Evolutionary conservation across 2,329 filamentous ascomycete genomes (phyloP).

Genomic region (Xylogone sp.): DNA sequence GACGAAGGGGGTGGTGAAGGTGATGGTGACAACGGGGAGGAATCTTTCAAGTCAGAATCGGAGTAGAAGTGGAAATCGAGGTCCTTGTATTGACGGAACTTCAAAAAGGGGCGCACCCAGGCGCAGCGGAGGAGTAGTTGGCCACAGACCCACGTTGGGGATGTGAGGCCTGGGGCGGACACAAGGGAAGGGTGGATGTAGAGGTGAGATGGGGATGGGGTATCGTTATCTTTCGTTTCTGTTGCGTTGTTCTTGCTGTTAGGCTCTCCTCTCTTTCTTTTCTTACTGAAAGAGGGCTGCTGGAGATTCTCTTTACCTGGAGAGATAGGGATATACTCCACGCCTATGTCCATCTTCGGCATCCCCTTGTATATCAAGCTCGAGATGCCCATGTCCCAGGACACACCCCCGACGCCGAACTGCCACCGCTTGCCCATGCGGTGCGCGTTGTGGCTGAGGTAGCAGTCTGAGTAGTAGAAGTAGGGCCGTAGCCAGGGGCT

Average conservation of each 20-base stretch:
- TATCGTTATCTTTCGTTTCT: background rate
- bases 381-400: constrained; percentile 15
- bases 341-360: constrained; percentile 11
- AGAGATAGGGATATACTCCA: constrained; percentile 2
- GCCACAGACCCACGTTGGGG: background rate
- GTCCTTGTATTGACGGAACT: constrained; percentile 10
- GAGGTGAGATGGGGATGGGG: too few species aligned
- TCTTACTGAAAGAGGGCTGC: background rate
- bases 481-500: constrained; percentile 9
- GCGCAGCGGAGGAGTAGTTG: background rate
- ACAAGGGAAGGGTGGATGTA: too few species aligned
- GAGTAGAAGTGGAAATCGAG: constrained; percentile 6
- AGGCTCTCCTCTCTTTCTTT: too few species aligned
- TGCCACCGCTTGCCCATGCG: constrained; percentile 14
- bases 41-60: too few species aligned
- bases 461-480: constrained; percentile 18
- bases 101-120: constrained; percentile 6
- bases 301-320: background rate
- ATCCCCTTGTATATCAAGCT: constrained; percentile 11
- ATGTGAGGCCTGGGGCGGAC: too few species aligned
- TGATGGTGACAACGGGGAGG: too few species aligned
- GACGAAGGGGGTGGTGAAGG: too few species aligned
- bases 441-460: constrained; percentile 10
- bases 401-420: constrained; percentile 10
- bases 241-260: background rate